Conservation (phyloP, 495 filamentous ascomycete genomes). For the Parmelia sp. region DNA sequence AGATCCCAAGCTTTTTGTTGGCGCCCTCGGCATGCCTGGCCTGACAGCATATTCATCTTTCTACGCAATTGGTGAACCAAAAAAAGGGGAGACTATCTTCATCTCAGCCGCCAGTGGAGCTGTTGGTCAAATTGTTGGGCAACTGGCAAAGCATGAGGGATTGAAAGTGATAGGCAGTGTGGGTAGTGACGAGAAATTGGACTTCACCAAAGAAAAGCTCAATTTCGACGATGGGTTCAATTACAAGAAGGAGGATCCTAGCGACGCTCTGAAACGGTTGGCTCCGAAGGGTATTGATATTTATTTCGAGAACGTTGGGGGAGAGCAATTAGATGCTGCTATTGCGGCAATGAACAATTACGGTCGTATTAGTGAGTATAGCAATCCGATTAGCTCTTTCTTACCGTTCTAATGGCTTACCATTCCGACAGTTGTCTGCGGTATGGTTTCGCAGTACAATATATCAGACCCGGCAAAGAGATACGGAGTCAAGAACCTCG, state of each 20-base stretch:
- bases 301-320: constrained; percentile 94
- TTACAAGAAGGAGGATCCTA: constrained; percentile 67
- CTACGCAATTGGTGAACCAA: constrained; percentile 69
- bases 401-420: not conserved
- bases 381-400: constrained; percentile 34
- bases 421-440: constrained; percentile 46
- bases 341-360: constrained; percentile 60
- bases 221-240: constrained; percentile 68
- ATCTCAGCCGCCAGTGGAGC: constrained; percentile 68
- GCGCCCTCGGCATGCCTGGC: constrained; percentile 73
- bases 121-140: constrained; percentile 70
- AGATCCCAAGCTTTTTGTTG: constrained; percentile 56
- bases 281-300: constrained; percentile 85
- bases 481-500: constrained; percentile 66
- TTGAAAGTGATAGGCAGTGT: constrained; percentile 75
- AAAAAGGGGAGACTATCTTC: constrained; percentile 76
- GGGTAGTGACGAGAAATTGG: constrained; percentile 61
- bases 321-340: constrained; percentile 76
- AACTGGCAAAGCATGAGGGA: constrained; percentile 77
- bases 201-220: constrained; percentile 59
- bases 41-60: constrained; percentile 67
- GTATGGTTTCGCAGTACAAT: constrained; percentile 80
- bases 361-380: constrained; percentile 61
- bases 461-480: constrained; percentile 40
- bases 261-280: constrained; percentile 63